A percentile compares a stretch with the other conserved stretches of the same genome.
Conservation (phyloP, 345 rosid genomes). For the Anastatica hierochuntica region DNA sequence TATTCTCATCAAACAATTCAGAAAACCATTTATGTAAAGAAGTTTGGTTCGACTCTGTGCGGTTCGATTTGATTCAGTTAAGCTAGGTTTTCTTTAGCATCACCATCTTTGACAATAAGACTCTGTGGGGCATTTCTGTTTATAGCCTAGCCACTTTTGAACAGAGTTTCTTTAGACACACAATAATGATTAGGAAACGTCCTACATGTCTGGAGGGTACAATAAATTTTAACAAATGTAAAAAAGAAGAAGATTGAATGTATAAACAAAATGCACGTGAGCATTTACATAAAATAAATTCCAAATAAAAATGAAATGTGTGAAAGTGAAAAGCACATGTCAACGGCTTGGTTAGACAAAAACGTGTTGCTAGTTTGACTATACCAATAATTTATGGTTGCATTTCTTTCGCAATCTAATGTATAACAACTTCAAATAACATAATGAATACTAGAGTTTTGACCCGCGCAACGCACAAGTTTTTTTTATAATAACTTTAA, state of each 20-base stretch:
- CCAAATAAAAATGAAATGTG: not conserved
- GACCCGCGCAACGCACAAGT: too few relatives aligned
- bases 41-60: too few relatives aligned
- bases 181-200: slow-evolving; percentile 1
- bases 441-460: too few relatives aligned
- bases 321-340: slow-evolving; percentile 1
- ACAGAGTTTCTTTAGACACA: not conserved
- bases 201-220: not conserved
- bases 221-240: too few relatives aligned
- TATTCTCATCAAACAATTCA: too few relatives aligned
- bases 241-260: too few relatives aligned
- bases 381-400: slow-evolving; percentile 6
- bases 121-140: too few relatives aligned
- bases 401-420: not conserved
- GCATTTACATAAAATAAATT: not conserved
- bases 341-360: slow-evolving; percentile 23
- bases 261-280: slow-evolving; percentile 1
- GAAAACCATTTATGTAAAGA: too few relatives aligned
- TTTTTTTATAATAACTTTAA: too few relatives aligned
- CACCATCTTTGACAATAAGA: too few relatives aligned
- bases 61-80: too few relatives aligned
- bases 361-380: slow-evolving; percentile 20
- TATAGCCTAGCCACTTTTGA: slow-evolving; percentile 4
- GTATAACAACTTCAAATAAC: not conserved
- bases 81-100: too few relatives aligned